Evolutionary conservation across 202 grass and related monocot genomes (phyloP).

Genomic region (Carex sylvatica): DNA sequence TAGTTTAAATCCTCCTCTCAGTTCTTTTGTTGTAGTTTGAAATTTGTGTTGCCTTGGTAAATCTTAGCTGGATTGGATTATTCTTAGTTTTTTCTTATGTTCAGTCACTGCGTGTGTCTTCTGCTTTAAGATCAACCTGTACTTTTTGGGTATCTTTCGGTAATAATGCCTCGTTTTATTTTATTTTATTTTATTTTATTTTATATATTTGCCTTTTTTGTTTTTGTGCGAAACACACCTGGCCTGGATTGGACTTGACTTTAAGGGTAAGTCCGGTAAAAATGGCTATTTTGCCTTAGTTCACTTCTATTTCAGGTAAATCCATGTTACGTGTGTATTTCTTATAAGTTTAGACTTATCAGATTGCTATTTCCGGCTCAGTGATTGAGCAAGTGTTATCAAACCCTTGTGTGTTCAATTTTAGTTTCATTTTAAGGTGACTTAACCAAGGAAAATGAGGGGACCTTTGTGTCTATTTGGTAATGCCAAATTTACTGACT

Average conservation of each 20-base stretch:
- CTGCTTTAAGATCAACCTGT: background rate
- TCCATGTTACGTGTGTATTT: background rate
- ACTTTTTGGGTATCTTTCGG: background rate
- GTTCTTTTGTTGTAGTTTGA: background rate
- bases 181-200: too few relatives aligned
- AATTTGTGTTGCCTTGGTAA: background rate
- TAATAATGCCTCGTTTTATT: background rate
- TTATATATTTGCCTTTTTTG: background rate
- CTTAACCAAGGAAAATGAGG: background rate
- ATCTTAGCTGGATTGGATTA: background rate
- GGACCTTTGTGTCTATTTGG: background rate
- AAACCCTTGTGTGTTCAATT: background rate
- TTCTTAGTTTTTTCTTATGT: background rate
- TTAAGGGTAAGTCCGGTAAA: background rate
- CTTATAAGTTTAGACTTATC: background rate
- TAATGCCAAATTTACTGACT: background rate
- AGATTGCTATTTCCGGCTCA: background rate
- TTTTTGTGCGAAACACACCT: background rate
- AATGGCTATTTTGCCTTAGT: background rate
- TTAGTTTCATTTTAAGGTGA: background rate
- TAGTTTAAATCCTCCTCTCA: background rate
- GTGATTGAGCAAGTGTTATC: background rate
- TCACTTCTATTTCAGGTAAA: background rate
- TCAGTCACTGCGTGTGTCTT: background rate
- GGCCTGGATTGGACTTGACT: background rate